These are phyloP conservation scores for Anthostomella pinea DNA, from an alignment of 2,329 filamentous ascomycete genomes.

Conservation along the genomic window DNA sequence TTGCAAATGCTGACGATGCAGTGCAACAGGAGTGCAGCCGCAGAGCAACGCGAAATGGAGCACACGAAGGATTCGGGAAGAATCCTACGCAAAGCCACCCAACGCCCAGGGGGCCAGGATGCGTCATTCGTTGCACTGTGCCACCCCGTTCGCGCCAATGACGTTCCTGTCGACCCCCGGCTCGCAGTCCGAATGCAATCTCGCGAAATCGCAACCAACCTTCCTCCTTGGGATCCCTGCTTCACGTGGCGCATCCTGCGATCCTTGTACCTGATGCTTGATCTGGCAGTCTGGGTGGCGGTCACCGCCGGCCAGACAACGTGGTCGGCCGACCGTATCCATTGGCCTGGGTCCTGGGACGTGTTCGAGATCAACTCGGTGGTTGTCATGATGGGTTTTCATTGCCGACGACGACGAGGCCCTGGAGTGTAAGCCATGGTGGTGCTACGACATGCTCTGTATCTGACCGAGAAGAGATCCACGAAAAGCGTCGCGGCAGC, in stretches of 20 bases:
- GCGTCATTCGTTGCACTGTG: no score
- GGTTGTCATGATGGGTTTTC: no score
- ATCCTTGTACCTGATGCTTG: no score
- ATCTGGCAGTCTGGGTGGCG: background rate
- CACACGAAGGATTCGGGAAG: constrained; percentile 2
- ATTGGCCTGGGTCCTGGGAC: no score
- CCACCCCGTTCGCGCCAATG: no score
- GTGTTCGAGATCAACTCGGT: no score
- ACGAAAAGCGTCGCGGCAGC: background rate
- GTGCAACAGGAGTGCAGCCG: background rate
- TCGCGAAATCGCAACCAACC: constrained; percentile 1
- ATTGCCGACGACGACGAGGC: no score
- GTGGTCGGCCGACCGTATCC: no score
- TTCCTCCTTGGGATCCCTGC: background rate
- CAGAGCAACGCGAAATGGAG: no score
- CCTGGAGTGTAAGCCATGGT: no score
- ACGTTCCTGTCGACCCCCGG: background rate
- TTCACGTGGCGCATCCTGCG: constrained; percentile 1
- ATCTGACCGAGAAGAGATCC: background rate
- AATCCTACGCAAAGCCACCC: constrained; percentile 5
- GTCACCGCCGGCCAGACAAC: no score
- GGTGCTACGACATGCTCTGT: background rate
- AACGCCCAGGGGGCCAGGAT: no score
- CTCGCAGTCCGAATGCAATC: background rate
- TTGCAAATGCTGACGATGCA: constrained; percentile 5